Percentiles rank a stretch among this genome's conserved stretches.
Conservation (phyloP, 2,329 filamentous ascomycete species). For the Colletotrichum spaethianum region DNA sequence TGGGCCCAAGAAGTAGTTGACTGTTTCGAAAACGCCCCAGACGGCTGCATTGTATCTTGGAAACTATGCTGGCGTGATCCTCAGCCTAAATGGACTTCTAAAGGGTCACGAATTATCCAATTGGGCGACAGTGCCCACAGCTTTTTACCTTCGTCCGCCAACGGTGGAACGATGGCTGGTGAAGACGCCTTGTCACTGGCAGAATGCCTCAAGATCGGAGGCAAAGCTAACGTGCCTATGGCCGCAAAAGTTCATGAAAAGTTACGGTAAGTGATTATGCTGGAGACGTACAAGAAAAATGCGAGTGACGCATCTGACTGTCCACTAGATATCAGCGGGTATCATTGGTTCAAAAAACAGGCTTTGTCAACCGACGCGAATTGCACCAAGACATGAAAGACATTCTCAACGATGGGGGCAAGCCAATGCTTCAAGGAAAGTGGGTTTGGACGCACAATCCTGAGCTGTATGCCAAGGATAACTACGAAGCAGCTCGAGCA, state of each 20-base stretch:
- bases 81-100: background rate
- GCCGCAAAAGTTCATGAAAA: background rate
- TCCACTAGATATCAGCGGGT: background rate
- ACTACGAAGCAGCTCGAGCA: background rate
- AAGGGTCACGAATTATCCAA: conserved; percentile 49
- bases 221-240: background rate
- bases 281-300: too few species aligned
- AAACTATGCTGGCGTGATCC: background rate
- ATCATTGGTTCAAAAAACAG: background rate
- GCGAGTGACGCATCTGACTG: background rate
- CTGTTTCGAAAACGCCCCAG: background rate
- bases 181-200: conserved; percentile 51
- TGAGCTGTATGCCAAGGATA: background rate
- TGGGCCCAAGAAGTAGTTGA: background rate
- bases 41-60: background rate
- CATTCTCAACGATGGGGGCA: background rate
- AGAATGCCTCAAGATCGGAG: background rate
- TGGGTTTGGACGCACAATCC: background rate
- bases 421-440: background rate
- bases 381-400: background rate
- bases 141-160: conserved; percentile 56
- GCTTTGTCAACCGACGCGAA: background rate
- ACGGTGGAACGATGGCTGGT: conserved; percentile 57
- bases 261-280: background rate
- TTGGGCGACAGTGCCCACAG: conserved; percentile 59